Conservation (phyloP, 1,284 basidiomycete genomes). For the Naganishia albida region DNA sequence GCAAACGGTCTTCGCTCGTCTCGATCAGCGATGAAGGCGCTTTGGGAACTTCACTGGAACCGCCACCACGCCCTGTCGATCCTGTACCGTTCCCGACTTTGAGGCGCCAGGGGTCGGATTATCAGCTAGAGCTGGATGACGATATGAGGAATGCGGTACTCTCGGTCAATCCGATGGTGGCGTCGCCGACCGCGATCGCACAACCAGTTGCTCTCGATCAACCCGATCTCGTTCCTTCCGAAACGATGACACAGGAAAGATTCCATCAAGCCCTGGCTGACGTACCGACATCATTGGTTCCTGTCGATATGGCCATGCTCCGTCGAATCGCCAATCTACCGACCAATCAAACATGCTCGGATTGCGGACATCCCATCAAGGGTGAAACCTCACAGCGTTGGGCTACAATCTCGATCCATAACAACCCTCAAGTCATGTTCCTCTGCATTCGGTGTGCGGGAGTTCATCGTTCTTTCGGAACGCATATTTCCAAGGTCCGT, state of each 20-base stretch:
- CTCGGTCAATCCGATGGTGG: constrained; percentile 19
- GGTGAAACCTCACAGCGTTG: constrained; percentile 49
- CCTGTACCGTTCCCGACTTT: constrained; percentile 8
- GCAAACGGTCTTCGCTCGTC: constrained; percentile 24
- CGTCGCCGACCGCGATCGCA: not conserved
- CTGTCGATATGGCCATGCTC: constrained; percentile 46
- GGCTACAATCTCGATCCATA: constrained; percentile 51
- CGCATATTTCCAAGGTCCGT: constrained; percentile 58
- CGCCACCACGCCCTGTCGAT: not conserved
- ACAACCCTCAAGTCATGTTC: constrained; percentile 57
- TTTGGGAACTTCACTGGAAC: not conserved
- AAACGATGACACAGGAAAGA: constrained; percentile 23
- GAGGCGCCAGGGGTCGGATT: constrained; percentile 16
- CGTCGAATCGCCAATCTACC: constrained; percentile 46
- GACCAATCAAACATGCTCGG: constrained; percentile 55
- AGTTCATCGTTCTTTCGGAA: constrained; percentile 57
- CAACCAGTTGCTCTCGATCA: not conserved
- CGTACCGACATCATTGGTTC: constrained; percentile 12
- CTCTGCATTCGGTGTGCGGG: constrained; percentile 59
- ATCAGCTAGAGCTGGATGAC: constrained; percentile 31
- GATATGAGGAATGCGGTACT: constrained; percentile 27
- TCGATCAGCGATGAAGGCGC: constrained; percentile 15
- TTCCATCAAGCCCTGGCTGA: constrained; percentile 10
- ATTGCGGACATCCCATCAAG: constrained; percentile 49
- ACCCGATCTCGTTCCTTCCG: constrained; percentile 4